Evolutionary conservation across 306 rosid species (phyloP), one percentile per base, ranked within the genome.

Genomic region (Casuarina cunninghamiana): DNA sequence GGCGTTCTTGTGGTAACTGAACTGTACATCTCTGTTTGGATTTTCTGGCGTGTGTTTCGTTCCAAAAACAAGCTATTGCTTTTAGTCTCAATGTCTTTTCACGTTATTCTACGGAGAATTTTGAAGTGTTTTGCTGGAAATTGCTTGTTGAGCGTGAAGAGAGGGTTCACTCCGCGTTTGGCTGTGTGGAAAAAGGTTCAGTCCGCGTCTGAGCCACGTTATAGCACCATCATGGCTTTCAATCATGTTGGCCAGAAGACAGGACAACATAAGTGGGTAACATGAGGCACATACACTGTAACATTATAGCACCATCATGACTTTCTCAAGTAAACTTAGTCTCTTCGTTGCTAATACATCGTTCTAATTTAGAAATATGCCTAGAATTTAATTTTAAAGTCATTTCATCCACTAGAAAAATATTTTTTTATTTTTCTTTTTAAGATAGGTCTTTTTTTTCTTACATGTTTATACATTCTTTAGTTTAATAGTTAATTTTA

Each of bases 1-100:
- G 99, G 99, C 41, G 79, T 91, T 21, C 81, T 90, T 17, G 94
- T 88, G 88, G 99, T 94, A 86, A 80, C 87, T 81, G n/a, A 41
- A 0, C 44, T 38, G 7, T 65, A 12, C 48, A 58, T 62, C 17
- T 13, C 5, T 26, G 26, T 66, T 17, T 13, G 12, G 35, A 39
- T 66, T 38, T 32, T 8, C 51, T 48, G 63, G 12, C 13, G 0
- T 46, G 50, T 26, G 7, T 15, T 55, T 55, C 5, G 10, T 26
- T 26, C 32, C 26, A 21, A 26, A 26, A 26, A 26, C 32, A 26
- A 26, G 32, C 32, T 26, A 26, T 26, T 26, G 19, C 5, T 53
- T 53, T 66, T 7, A 39, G 71, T 2, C 46, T 66, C 32, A 12
- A 26, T 26, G 32, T 1, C 32, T 26, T 26, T 65, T 26, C 3